Percentiles rank a stretch among this genome's conserved stretches.
Evolutionary conservation across 768 basidiomycete genomes (phyloP).

Genomic region (Hydnomerulius pinastri): DNA sequence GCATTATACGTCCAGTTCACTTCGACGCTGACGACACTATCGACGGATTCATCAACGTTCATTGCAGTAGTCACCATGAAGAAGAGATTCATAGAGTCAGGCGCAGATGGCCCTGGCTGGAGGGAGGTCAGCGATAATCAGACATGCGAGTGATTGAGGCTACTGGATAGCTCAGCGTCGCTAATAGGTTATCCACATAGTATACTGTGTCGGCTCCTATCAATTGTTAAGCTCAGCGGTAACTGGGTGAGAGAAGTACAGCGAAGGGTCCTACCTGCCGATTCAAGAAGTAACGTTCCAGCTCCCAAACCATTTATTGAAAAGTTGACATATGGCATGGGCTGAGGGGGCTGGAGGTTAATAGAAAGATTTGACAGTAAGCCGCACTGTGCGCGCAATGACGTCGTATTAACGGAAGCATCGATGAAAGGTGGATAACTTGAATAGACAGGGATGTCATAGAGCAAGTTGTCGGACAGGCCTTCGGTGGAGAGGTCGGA

Average conservation of each 20-base stretch:
- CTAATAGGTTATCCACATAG: too few species aligned
- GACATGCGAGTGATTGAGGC: too few species aligned
- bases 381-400: slow-evolving; percentile 6
- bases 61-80: slow-evolving; percentile 14
- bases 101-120: background rate
- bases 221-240: too few species aligned
- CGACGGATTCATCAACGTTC: slow-evolving; percentile 1
- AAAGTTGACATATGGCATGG: background rate
- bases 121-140: too few species aligned
- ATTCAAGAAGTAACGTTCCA: background rate
- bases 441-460: slow-evolving; percentile 6
- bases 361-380: slow-evolving; percentile 11
- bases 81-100: background rate
- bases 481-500: slow-evolving; percentile 3
- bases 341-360: background rate
- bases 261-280: background rate
- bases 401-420: slow-evolving; percentile 16
- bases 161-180: too few species aligned
- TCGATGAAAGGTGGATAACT: background rate
- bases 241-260: too few species aligned
- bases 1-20: background rate
- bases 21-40: background rate
- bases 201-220: too few species aligned
- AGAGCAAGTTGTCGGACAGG: slow-evolving; percentile 12
- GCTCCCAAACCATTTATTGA: background rate